These are phyloP conservation scores for Dothidotthia symphoricarpi DNA, from an alignment of 2,329 filamentous ascomycete genomes.

Conservation along the genomic window DNA sequence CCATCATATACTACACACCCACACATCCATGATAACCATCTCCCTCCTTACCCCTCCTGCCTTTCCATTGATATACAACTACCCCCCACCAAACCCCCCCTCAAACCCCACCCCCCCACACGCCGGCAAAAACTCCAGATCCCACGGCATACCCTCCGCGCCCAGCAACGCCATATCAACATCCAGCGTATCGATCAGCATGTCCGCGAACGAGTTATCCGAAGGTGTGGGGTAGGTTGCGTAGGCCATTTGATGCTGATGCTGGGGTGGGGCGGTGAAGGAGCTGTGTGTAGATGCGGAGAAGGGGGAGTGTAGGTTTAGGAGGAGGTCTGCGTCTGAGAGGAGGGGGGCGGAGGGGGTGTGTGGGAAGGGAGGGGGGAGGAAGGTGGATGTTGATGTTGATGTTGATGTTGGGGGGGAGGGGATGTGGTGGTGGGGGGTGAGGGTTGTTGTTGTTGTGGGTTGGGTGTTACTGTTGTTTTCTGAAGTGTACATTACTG, in stretches of 20 bases:
- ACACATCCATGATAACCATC: too few relatives aligned
- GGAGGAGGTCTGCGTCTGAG: constrained; percentile 49
- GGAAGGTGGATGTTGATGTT: constrained; percentile 26
- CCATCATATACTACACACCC: too few relatives aligned
- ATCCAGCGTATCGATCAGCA: constrained; percentile 75
- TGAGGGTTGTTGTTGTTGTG: constrained; percentile 20
- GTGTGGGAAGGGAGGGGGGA: constrained; percentile 43
- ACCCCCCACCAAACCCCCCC: too few relatives aligned
- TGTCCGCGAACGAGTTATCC: constrained; percentile 46
- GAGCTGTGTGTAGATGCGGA: too few relatives aligned
- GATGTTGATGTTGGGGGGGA: constrained; percentile 15
- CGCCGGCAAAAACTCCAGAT: constrained; percentile 67
- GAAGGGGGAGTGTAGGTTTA: constrained; percentile 18
- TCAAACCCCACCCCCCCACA: too few relatives aligned
- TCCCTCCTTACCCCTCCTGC: too few relatives aligned
- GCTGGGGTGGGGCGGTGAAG: constrained; percentile 21
- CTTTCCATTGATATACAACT: too few relatives aligned
- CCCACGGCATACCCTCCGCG: constrained; percentile 70
- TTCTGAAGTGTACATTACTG: constrained; percentile 70
- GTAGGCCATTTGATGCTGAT: constrained; percentile 16
- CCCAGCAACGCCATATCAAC: constrained; percentile 70
- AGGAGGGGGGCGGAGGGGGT: constrained; percentile 45
- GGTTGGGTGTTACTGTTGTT: constrained; percentile 25
- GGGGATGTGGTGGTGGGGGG: constrained; percentile 27
- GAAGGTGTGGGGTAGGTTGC: constrained; percentile 25